These are phyloP conservation scores for Cordia subcordata DNA, from an alignment of 257 asterid species.

Conservation along the genomic window DNA sequence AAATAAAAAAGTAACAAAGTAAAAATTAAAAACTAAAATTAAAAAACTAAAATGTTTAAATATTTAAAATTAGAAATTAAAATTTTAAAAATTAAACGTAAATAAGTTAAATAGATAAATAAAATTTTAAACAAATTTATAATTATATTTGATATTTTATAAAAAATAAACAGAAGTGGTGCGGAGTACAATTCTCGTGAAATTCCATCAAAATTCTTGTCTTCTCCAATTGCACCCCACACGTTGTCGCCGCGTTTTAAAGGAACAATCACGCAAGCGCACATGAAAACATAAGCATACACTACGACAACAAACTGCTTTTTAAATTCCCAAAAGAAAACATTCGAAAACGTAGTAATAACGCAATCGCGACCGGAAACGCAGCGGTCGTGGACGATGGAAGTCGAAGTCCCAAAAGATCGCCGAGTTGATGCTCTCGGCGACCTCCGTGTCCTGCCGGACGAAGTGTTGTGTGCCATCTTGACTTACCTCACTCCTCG, in stretches of 20 bases:
- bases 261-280: slow-evolving; percentile 16
- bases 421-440: slow-evolving; percentile 83
- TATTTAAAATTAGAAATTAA: too few relatives aligned
- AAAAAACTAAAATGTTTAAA: too few relatives aligned
- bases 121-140: too few relatives aligned
- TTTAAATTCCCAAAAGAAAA: slow-evolving; percentile 16
- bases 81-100: too few relatives aligned
- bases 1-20: too few relatives aligned
- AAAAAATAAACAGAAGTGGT: too few relatives aligned
- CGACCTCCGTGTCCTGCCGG: slow-evolving; percentile 66
- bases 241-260: slow-evolving; percentile 18
- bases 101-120: too few relatives aligned
- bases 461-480: slow-evolving; percentile 55
- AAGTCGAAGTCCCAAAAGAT: slow-evolving; percentile 26
- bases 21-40: too few relatives aligned
- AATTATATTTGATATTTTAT: too few relatives aligned
- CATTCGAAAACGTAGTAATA: not conserved
- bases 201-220: too few relatives aligned
- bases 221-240: not conserved
- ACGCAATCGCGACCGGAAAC: slow-evolving; percentile 12
- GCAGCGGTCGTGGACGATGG: not conserved
- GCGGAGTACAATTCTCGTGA: too few relatives aligned
- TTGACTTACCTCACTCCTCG: slow-evolving; percentile 55
- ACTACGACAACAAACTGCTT: too few relatives aligned
- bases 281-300: slow-evolving; percentile 13